Conservation (phyloP, 2,329 filamentous ascomycete species). For the Apiospora saccharicola region DNA sequence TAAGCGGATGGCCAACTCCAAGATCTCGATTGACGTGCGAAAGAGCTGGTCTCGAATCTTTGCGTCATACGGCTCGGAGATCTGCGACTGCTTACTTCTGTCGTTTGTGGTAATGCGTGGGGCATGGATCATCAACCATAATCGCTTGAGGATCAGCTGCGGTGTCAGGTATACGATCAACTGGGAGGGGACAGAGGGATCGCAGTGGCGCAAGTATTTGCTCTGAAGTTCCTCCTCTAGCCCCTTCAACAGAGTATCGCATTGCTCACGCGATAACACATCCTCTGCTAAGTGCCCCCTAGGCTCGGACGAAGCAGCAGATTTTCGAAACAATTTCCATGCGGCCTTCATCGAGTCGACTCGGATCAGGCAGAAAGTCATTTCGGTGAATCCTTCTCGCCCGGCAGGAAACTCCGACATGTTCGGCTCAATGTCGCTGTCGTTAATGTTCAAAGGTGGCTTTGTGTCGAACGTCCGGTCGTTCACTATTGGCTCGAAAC, state of each 20-base stretch:
- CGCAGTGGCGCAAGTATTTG: constrained; percentile 20
- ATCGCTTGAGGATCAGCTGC: constrained; percentile 25
- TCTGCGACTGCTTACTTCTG: not conserved
- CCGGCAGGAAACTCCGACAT: constrained; percentile 11
- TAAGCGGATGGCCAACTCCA: constrained; percentile 21
- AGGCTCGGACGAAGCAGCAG: not conserved
- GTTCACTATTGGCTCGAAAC: constrained; percentile 6
- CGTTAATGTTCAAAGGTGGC: constrained; percentile 21
- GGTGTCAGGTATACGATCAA: not conserved
- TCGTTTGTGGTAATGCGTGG: not conserved
- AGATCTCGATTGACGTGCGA: constrained; percentile 18
- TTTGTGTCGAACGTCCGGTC: constrained; percentile 4
- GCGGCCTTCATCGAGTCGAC: not conserved
- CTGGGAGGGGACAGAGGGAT: not conserved
- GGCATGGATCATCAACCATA: constrained; percentile 22
- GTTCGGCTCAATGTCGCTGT: constrained; percentile 1
- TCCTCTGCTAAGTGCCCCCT: not conserved
- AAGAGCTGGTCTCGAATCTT: constrained; percentile 25
- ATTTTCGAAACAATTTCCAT: not conserved
- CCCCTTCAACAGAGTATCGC: not conserved
- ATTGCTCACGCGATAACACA: not conserved
- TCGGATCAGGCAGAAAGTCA: constrained; percentile 24
- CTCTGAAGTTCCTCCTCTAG: not conserved
- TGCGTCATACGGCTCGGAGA: not conserved
- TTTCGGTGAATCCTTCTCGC: constrained; percentile 2